Evolutionary conservation across 371 early-diverging fungal genomes (phyloP).

Genomic region (Mortierella sp.): DNA sequence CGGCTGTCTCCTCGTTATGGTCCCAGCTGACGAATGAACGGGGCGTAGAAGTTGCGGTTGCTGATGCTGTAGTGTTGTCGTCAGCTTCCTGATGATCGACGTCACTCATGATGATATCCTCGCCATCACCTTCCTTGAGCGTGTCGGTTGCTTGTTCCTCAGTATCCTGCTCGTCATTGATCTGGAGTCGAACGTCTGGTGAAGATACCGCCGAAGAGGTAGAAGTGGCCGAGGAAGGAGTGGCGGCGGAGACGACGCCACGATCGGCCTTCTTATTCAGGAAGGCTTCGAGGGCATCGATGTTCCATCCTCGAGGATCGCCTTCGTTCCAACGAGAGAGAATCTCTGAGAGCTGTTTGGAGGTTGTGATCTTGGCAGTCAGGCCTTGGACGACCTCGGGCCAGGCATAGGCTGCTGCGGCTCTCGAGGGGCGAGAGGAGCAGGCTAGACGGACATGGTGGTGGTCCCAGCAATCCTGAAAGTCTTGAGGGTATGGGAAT

Average conservation of each 20-base stretch:
- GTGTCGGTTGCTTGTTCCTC: background rate
- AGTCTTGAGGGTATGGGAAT: constrained; percentile 26
- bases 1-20: background rate
- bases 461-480: constrained; percentile 41
- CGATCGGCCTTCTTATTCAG: constrained; percentile 24
- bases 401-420: constrained; percentile 20
- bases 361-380: constrained; percentile 27
- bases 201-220: background rate
- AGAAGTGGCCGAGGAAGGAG: background rate
- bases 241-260: no score
- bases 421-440: constrained; percentile 8
- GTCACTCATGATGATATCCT: background rate
- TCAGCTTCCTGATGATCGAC: background rate
- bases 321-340: constrained; percentile 38
- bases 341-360: constrained; percentile 22
- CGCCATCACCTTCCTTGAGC: background rate
- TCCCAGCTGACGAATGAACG: background rate
- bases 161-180: no score
- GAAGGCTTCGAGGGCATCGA: constrained; percentile 31
- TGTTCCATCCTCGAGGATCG: constrained; percentile 12
- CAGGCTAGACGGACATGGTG: constrained; percentile 49
- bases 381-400: constrained; percentile 42
- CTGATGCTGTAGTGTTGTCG: background rate
- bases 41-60: background rate
- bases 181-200: background rate